Base-by-base conservation (phyloP, 2,329 filamentous ascomycete genomes). In the Incumbomyces delicatus region DNA sequence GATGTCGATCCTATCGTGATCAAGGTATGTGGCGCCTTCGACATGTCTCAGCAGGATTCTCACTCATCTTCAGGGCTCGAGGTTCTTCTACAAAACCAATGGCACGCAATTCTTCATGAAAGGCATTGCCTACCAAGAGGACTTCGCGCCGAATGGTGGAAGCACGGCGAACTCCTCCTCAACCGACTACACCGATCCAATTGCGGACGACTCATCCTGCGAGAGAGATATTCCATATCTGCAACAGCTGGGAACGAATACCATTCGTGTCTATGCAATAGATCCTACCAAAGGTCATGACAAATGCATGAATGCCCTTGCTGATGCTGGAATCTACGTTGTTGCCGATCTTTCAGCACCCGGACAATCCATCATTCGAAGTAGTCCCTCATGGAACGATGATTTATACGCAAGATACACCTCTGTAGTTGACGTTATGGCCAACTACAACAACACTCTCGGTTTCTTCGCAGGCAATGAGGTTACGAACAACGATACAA, bases 401-500 rank as follows among this genome's bases (percentile, higher is more conserved):
- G 76, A 77, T 11, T 76, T 95, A 41, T 94, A 81, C 71, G 64
- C 74, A 31, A 86, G 87, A 54, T 98, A 96, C 75, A 85, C 81
- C 48, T 69, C 70, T 29, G 92, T 98, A 51, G 72, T 98, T 50
- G 89, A 96, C 63, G 75, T 78, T 53, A 73, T 98, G 60, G 74
- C 77, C 58, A 75, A 85, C 63, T 96, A 94, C 76, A 76, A 78
- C 67, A 98, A 98, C 71, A 82, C 87, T 43, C 81, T 98, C 54
- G 92, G 92, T 60, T 98, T 96, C 82, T 96, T 98, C 66, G 90
- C 89, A 57, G 92, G 92, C 64, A 98, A 98, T 70, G 92, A 98
- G 72, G 92, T 98, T 52, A 83, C 87, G 59, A 94, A 95, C 75
- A 77, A 81, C 60, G 74, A 75, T 57, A 89, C 83, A 76, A 95